A percentile compares a stretch with the other conserved stretches of the same genome.
Evolutionary conservation across 179 eudicot species (phyloP).

Genomic region (Drosera spatulata): DNA sequence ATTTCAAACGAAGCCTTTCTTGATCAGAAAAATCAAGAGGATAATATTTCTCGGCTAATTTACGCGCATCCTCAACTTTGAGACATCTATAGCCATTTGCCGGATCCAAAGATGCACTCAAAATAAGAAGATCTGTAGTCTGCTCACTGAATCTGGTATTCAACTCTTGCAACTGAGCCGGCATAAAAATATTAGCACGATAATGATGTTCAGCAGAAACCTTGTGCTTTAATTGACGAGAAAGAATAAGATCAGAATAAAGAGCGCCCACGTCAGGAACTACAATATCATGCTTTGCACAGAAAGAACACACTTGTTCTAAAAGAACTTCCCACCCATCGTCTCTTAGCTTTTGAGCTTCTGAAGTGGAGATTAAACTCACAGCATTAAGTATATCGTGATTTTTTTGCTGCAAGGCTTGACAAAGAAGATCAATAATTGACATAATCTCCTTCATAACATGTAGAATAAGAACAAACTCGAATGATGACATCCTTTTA

Average conservation of each 20-base stretch:
- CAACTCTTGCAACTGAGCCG: too few species aligned
- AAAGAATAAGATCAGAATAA: too few species aligned
- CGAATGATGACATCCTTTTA: neutral
- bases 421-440: conserved; percentile 5
- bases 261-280: too few species aligned
- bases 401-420: conserved; percentile 1
- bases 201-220: too few species aligned
- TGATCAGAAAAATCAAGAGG: too few species aligned
- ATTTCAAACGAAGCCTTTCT: too few species aligned
- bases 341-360: neutral
- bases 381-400: conserved; percentile 7
- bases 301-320: too few species aligned
- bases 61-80: neutral
- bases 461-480: conserved; percentile 1
- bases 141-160: too few species aligned
- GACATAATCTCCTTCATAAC: neutral
- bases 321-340: conserved; percentile 1
- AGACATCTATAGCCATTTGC: neutral
- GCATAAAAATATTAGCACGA: too few species aligned
- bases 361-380: neutral
- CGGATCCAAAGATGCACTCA: neutral
- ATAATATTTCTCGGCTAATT: neutral
- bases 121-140: neutral
- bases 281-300: too few species aligned
- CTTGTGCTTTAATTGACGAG: too few species aligned